A percentile compares a stretch with the other conserved stretches of the same genome.
Conservation (phyloP, 179 eudicot genomes). For the Spergularia azorica region DNA sequence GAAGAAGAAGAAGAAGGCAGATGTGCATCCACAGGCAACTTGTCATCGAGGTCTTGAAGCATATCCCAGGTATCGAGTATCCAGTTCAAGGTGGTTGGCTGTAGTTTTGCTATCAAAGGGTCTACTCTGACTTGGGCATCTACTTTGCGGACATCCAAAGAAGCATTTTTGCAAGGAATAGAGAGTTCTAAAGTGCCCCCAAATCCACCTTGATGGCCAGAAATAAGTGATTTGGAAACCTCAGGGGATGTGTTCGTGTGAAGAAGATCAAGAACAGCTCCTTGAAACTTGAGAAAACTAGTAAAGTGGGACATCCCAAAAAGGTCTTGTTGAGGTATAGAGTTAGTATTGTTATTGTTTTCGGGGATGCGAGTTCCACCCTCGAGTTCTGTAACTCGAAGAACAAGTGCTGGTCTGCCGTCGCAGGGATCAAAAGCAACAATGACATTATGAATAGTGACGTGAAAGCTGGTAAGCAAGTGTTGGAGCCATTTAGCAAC, state of each 20-base stretch:
- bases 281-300: constrained; percentile 70
- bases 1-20: neutral
- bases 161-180: constrained; percentile 92
- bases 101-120: constrained; percentile 59
- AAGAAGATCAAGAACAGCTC: constrained; percentile 78
- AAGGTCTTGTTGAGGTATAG: constrained; percentile 35
- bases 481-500: constrained; percentile 92
- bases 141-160: constrained; percentile 75
- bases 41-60: constrained; percentile 40
- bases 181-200: constrained; percentile 69
- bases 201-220: constrained; percentile 74
- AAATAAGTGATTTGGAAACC: constrained; percentile 52
- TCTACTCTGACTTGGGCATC: constrained; percentile 75
- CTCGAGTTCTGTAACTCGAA: constrained; percentile 69
- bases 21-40: constrained; percentile 31
- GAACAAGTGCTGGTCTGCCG: constrained; percentile 54
- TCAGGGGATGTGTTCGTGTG: constrained; percentile 13
- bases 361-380: constrained; percentile 76
- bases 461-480: constrained; percentile 85
- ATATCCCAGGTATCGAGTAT: constrained; percentile 53
- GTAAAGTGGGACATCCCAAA: constrained; percentile 65
- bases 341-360: constrained; percentile 2
- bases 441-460: constrained; percentile 63
- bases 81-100: constrained; percentile 68
- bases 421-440: constrained; percentile 68